phyloP scores from a whole-genome alignment of 352 stramenopile genomes.

The Phytophthora idaei region DNA sequence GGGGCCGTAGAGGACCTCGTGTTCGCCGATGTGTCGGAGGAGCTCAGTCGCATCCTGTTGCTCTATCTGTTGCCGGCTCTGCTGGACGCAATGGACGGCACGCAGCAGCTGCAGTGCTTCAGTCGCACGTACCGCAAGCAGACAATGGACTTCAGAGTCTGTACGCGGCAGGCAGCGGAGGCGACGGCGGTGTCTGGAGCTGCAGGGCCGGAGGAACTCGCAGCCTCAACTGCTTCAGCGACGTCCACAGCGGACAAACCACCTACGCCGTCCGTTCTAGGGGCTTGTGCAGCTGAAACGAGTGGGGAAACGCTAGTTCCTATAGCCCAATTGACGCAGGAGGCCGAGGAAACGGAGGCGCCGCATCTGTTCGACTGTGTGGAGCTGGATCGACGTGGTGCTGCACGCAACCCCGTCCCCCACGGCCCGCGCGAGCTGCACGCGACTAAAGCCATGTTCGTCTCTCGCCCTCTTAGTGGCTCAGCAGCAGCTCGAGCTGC shows the following conservation, averaged over 20 bases:
- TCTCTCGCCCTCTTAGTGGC: conserved; percentile 54
- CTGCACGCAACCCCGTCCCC: conserved; percentile 28
- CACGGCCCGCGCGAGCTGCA: conserved; percentile 71
- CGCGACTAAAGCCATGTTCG: conserved; percentile 68
- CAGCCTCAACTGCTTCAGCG: background rate
- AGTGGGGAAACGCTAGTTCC: conserved; percentile 10
- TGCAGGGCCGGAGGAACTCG: background rate
- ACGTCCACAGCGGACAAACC: conserved; percentile 6
- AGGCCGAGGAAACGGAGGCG: conserved; percentile 28
- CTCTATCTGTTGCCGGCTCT: conserved; percentile 61
- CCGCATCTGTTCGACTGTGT: conserved; percentile 72
- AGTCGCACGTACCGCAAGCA: conserved; percentile 64
- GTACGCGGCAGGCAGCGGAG: conserved; percentile 15
- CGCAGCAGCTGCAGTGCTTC: conserved; percentile 50
- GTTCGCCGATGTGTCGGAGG: conserved; percentile 58
- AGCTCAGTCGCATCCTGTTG: conserved; percentile 62
- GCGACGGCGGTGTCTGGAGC: background rate
- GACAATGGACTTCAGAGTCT: conserved; percentile 69
- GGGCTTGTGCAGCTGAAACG: background rate
- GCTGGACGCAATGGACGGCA: conserved; percentile 35
- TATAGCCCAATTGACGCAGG: background rate
- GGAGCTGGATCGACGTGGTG: conserved; percentile 51
- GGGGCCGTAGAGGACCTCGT: conserved; percentile 34
- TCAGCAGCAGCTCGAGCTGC: conserved; percentile 23
- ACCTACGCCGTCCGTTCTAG: conserved; percentile 6